Evolutionary conservation across 2,329 filamentous ascomycete species (phyloP), one percentile per base, ranked within the genome.

Genomic region (Lizonia empirigonia): DNA sequence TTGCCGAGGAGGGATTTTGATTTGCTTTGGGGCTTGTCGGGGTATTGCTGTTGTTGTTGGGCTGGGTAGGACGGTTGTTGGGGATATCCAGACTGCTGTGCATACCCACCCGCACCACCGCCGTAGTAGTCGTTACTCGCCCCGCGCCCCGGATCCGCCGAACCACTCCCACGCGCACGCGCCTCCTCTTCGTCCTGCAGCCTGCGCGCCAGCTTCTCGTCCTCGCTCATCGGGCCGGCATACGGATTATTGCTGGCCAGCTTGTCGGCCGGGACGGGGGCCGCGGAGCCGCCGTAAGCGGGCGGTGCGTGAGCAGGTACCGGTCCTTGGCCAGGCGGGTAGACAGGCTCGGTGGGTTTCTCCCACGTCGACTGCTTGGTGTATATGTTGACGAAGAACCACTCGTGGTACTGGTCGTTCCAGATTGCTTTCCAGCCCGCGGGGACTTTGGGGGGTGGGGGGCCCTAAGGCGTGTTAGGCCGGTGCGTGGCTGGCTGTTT

Each of bases 341-440:
- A 82, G 44, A 85, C 85, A 34, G 89, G 86, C 44, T 81, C 81
- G 29, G 85, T 90, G 15, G 91, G 91, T 62, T 85, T 87, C 4
- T 96, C 89, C 92, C 92, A 97, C 81, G 93, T 89, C 5, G 92
- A 96, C 69, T 88, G 82, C 67, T 94, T 94, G 59, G 91, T 96
- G 74, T 86, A 84, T 55, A 89, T 84, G 77, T 97, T 94, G 54
- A 96, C 89, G 77, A 89, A 97, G 82, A 94, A 96, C 87, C 90
- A 96, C 82, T 94, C 88, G 67, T 87, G 87, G 78, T 96, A 96
- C 68, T 94, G 86, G 0, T 88, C 57, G 73, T 96, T 94, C 84
- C 87, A 96, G 59, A 90, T 84, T 9, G 87, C 88, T 67, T 89
- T 86, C 89, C 90, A 97, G 64, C 91, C 91, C 65, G 89, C 87